Evolutionary conservation across 1,284 basidiomycete genomes (phyloP).

Genomic region (Cryptococcus floricola): DNA sequence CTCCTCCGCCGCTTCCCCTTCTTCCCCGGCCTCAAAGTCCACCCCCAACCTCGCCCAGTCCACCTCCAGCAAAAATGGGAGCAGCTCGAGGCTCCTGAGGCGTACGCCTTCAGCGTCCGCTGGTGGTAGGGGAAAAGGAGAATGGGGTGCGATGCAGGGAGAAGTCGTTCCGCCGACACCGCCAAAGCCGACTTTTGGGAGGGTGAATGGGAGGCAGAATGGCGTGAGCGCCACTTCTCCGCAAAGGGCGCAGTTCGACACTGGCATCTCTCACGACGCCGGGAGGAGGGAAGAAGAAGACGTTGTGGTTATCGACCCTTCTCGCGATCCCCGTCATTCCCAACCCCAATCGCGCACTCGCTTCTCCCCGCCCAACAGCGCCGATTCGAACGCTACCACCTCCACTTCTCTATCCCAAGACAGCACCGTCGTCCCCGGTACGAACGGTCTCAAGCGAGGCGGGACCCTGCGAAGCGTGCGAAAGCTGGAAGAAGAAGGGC

Average conservation of each 20-base stretch:
- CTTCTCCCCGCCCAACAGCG: neutral
- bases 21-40: neutral
- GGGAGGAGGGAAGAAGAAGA: conserved; percentile 7
- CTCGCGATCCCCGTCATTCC: neutral
- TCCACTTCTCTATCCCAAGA: neutral
- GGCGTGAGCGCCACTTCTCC: too few relatives aligned
- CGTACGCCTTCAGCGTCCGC: neutral
- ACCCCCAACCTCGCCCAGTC: conserved; percentile 1
- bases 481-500: neutral
- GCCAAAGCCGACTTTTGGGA: too few relatives aligned
- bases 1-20: conserved; percentile 6
- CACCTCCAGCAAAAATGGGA: too few relatives aligned
- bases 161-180: too few relatives aligned
- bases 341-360: conserved; percentile 14
- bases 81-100: neutral
- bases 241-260: neutral
- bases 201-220: too few relatives aligned
- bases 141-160: neutral
- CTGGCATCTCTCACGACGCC: neutral
- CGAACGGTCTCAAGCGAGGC: neutral
- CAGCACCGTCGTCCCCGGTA: neutral
- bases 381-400: neutral
- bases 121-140: neutral
- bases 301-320: conserved; percentile 13
- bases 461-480: neutral